A percentile compares a stretch with the other conserved stretches of the same genome.
Evolutionary conservation across 257 asterid species (phyloP).

Genomic region (Scutellaria galericulata): DNA sequence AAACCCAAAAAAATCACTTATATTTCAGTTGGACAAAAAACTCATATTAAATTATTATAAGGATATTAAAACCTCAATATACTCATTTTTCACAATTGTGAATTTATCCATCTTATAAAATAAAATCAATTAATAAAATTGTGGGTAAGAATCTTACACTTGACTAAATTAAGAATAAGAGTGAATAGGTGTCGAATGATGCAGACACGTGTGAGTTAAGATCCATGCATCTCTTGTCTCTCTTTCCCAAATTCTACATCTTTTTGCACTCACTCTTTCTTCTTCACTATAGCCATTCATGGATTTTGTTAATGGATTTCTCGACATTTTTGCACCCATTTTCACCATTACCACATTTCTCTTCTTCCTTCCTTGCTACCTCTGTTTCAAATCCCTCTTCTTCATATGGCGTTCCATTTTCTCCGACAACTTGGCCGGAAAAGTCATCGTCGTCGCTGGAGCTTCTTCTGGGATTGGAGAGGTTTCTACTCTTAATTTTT

Average conservation of each 20-base stretch:
- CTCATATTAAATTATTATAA: no score
- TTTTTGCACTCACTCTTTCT: background rate
- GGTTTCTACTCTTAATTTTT: conserved; percentile 37
- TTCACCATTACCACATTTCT: conserved; percentile 39
- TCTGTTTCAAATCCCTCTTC: conserved; percentile 40
- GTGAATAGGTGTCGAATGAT: conserved; percentile 27
- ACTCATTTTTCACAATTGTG: no score
- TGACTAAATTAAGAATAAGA: no score
- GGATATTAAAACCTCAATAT: no score
- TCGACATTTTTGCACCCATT: conserved; percentile 51
- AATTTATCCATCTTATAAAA: no score
- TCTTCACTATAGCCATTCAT: background rate
- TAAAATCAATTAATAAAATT: no score
- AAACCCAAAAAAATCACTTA: no score
- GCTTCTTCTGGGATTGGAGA: conserved; percentile 88
- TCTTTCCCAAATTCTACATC: background rate
- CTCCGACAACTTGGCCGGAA: conserved; percentile 61
- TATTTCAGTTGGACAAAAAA: no score
- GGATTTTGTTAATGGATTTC: conserved; percentile 48
- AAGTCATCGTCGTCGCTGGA: conserved; percentile 72
- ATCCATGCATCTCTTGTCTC: conserved; percentile 34
- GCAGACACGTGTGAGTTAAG: conserved; percentile 38
- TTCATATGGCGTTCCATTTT: conserved; percentile 49
- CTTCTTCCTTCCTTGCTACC: conserved; percentile 50
- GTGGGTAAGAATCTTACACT: no score